These are phyloP conservation scores for Pleurotus tuoliensis DNA, from an alignment of 768 basidiomycete genomes.

Conservation along the genomic window DNA sequence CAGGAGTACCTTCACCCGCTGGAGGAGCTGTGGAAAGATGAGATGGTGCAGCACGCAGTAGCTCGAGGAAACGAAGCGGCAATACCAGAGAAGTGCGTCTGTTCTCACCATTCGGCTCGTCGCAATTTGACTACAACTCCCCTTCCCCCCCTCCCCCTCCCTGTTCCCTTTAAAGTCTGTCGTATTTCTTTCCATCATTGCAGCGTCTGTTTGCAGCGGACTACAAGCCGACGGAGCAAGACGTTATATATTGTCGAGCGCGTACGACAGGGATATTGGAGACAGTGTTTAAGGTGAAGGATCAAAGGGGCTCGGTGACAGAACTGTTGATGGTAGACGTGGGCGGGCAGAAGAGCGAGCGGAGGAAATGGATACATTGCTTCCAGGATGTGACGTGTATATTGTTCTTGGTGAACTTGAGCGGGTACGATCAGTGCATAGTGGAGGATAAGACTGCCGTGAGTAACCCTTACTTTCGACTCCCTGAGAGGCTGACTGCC, in stretches of 20 bases:
- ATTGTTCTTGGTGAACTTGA: constrained; percentile 85
- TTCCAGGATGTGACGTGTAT: constrained; percentile 95
- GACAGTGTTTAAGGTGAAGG: constrained; percentile 74
- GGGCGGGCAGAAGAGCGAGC: constrained; percentile 89
- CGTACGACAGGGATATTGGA: constrained; percentile 91
- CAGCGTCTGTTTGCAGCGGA: constrained; percentile 73
- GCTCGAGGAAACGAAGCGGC: constrained; percentile 86
- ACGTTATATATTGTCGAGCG: constrained; percentile 82
- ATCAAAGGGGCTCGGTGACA: constrained; percentile 32
- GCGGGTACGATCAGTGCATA: constrained; percentile 92
- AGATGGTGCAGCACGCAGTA: constrained; percentile 68
- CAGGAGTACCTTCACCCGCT: constrained; percentile 61
- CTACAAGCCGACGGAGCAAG: constrained; percentile 79
- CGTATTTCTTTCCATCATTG: constrained; percentile 76
- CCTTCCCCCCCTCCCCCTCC: too few species aligned
- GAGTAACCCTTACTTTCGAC: constrained; percentile 24
- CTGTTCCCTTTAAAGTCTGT: constrained; percentile 38
- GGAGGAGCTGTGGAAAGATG: constrained; percentile 71
- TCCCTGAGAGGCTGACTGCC: neutral
- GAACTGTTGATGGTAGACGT: constrained; percentile 94
- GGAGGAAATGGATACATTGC: constrained; percentile 92
- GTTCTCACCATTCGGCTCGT: too few species aligned
- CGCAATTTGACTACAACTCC: too few species aligned
- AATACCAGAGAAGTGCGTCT: constrained; percentile 79
- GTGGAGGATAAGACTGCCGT: constrained; percentile 91